phyloP scores from a whole-genome alignment of 345 rosid species.

The Melaleuca quinquenervia region DNA sequence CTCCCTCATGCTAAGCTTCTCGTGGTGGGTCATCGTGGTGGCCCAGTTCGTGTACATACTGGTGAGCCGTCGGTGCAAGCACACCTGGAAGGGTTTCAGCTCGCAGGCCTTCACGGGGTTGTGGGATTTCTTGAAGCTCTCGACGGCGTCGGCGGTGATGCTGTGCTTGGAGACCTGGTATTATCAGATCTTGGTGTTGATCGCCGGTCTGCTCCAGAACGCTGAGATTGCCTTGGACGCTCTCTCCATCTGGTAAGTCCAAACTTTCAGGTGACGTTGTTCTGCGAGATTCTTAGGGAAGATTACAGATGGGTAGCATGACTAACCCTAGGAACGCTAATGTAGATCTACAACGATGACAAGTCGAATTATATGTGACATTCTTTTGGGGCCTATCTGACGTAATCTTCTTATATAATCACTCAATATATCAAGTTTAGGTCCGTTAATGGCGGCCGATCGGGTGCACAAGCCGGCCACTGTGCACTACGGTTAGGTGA shows the following conservation, averaged over 20 bases:
- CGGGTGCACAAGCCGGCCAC: background rate
- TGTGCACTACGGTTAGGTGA: background rate
- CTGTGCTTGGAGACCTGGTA: conserved; percentile 57
- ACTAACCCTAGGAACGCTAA: background rate
- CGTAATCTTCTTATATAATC: background rate
- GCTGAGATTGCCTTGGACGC: conserved; percentile 52
- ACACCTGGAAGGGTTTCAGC: conserved; percentile 48
- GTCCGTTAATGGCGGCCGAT: background rate
- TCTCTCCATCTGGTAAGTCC: conserved; percentile 38
- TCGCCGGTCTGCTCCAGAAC: conserved; percentile 49
- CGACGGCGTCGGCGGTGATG: conserved; percentile 59
- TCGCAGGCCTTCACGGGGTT: conserved; percentile 41
- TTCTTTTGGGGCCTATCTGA: background rate
- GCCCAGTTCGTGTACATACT: conserved; percentile 47
- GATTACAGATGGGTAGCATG: background rate
- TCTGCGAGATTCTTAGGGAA: background rate
- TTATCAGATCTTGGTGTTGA: conserved; percentile 38
- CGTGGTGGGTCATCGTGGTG: conserved; percentile 49
- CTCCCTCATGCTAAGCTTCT: conserved; percentile 30
- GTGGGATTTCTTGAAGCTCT: conserved; percentile 36
- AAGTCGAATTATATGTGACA: background rate
- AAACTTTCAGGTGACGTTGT: background rate
- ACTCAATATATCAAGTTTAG: background rate
- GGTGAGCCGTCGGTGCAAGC: conserved; percentile 24
- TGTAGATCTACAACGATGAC: too few species aligned